These are phyloP conservation scores for Farysia itapuensis DNA, from an alignment of 1,284 basidiomycete species.

Conservation along the genomic window DNA sequence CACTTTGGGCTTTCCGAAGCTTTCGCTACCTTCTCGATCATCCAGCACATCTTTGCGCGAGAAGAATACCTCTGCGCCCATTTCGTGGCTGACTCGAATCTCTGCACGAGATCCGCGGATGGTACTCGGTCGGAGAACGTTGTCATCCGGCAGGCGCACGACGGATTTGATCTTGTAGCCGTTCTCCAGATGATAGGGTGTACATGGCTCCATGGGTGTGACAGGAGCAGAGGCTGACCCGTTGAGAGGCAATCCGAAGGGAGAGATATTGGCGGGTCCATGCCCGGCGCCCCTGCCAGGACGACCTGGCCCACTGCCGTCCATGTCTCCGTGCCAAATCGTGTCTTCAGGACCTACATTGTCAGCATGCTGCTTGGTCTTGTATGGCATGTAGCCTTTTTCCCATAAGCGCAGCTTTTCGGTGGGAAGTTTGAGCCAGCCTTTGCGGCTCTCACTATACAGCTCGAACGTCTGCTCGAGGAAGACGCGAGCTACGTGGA, in stretches of 20 bases:
- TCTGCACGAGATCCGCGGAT: slow-evolving; percentile 53
- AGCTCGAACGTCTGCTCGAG: slow-evolving; percentile 58
- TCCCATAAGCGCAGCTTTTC: slow-evolving; percentile 58
- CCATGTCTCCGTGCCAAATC: slow-evolving; percentile 43
- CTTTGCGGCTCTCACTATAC: slow-evolving; percentile 42
- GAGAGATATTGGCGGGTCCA: slow-evolving; percentile 32
- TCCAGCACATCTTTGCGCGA: slow-evolving; percentile 52
- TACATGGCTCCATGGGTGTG: slow-evolving; percentile 34
- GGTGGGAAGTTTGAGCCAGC: slow-evolving; percentile 48
- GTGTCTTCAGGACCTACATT: slow-evolving; percentile 28
- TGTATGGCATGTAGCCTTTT: slow-evolving; percentile 54
- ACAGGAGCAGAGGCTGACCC: slow-evolving; percentile 33
- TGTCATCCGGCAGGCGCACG: slow-evolving; percentile 54
- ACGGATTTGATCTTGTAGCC: slow-evolving; percentile 54
- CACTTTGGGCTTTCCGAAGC: slow-evolving; percentile 52
- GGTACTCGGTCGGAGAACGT: slow-evolving; percentile 51
- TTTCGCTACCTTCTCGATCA: slow-evolving; percentile 42
- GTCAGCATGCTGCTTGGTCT: slow-evolving; percentile 40
- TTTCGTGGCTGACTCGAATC: slow-evolving; percentile 54
- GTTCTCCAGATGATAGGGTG: slow-evolving; percentile 27
- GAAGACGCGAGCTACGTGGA: slow-evolving; percentile 53
- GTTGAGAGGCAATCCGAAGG: slow-evolving; percentile 37
- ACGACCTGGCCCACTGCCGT: slow-evolving; percentile 27
- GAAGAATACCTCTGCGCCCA: slow-evolving; percentile 56
- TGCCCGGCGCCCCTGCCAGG: slow-evolving; percentile 32